phyloP scores from a whole-genome alignment of 2,329 filamentous ascomycete species.

The Colletotrichum theobromicola region DNA sequence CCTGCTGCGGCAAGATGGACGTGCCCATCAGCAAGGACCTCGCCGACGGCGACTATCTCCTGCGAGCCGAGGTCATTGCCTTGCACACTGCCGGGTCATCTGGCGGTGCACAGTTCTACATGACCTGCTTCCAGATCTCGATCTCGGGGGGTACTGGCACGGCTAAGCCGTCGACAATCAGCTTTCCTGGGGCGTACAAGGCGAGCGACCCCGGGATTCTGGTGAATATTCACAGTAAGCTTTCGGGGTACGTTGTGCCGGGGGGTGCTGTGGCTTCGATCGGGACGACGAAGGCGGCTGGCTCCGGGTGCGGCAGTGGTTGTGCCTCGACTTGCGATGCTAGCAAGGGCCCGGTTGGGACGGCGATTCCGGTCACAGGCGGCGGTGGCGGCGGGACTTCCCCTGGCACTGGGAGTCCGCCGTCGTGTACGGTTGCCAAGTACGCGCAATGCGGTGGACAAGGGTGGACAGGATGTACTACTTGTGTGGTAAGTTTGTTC shows the following conservation, averaged over 20 bases:
- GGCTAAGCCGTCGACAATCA: slow-evolving; percentile 34
- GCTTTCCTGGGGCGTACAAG: slow-evolving; percentile 49
- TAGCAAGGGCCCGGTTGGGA: slow-evolving; percentile 33
- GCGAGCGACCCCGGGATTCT: slow-evolving; percentile 49
- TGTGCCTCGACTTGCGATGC: slow-evolving; percentile 44
- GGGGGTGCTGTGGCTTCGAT: slow-evolving; percentile 46
- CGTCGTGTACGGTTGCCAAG: slow-evolving; percentile 35
- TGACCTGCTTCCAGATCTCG: slow-evolving; percentile 43
- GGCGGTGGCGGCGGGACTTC: not conserved
- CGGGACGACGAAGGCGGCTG: slow-evolving; percentile 45
- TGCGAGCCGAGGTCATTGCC: slow-evolving; percentile 54
- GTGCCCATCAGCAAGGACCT: slow-evolving; percentile 38
- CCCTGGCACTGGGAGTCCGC: slow-evolving; percentile 4
- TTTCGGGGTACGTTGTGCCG: slow-evolving; percentile 45
- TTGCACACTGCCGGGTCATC: slow-evolving; percentile 45
- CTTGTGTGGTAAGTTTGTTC: slow-evolving; percentile 36
- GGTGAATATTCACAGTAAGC: slow-evolving; percentile 50
- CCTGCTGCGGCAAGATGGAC: slow-evolving; percentile 46
- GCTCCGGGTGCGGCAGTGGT: slow-evolving; percentile 40
- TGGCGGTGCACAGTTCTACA: slow-evolving; percentile 42
- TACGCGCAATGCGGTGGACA: slow-evolving; percentile 46
- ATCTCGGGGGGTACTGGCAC: slow-evolving; percentile 28
- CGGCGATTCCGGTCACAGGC: slow-evolving; percentile 23
- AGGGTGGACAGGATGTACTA: slow-evolving; percentile 46
- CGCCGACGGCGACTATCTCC: slow-evolving; percentile 44